Evolutionary conservation across 305 asterid species (phyloP), one percentile per base, ranked within the genome.

Genomic region (Fraxinus paxiana): DNA sequence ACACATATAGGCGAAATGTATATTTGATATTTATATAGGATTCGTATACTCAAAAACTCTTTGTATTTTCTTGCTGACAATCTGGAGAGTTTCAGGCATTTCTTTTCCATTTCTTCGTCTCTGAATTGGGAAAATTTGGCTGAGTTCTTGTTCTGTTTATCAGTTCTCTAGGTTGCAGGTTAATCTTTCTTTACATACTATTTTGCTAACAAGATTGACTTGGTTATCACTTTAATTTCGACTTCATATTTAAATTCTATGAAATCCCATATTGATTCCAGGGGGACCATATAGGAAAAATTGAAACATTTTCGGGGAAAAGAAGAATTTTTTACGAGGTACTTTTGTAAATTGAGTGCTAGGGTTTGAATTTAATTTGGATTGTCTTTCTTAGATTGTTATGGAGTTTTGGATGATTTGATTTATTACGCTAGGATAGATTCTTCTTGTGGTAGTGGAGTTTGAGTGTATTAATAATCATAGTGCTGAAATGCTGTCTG

Each of bases 111-210:
- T 51, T 51, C 63, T 51, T 51, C 24, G 24, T n/a, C 24, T 51
- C 63, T 51, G 63, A n/a, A 51, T 51, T 51, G 20, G 63, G 63
- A 51, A 51, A n/a, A 5, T n/a, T 17, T 5, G 79, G 85, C 86
- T 81, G 82, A 43, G 81, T 26, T 54, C 20, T 69, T 43, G 81
- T 43, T 63, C 74, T 48, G 72, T 34, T 69, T 81, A 80, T 82
- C 82, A 87, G 84, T 67, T 81, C 5, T 79, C 51, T 56, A 43
- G 79, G 34, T 34, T 80, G 76, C 73, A 59, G 88, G 88, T 86
- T 65, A 63, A 61, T 51, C 63, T 51, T 51, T 51, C 63, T 51
- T 51, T 51, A 51, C 63, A 51, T 75, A 79, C 56, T 1, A 81
- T 74, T 81, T 81, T 77, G 22, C 76, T 33, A 15, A 56, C 65